These are phyloP conservation scores for Scheffersomyces stipitis DNA, from an alignment of 805 yeast genomes.

Conservation along the genomic window DNA sequence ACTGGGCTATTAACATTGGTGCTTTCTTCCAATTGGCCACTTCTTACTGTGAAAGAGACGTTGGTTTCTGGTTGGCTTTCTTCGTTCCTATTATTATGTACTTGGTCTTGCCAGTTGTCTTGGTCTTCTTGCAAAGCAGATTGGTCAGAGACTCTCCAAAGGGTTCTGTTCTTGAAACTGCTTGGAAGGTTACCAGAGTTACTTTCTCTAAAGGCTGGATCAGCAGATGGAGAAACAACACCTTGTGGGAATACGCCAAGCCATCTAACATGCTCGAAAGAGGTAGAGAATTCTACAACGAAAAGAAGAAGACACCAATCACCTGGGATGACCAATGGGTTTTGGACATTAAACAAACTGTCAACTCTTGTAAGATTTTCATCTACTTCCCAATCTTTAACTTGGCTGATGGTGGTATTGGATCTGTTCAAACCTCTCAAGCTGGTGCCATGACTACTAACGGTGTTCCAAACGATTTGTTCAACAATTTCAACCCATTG, in stretches of 20 bases:
- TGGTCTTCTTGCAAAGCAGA: slow-evolving; percentile 22
- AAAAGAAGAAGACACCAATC: slow-evolving; percentile 20
- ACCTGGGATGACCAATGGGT: slow-evolving; percentile 48
- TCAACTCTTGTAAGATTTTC: slow-evolving; percentile 47
- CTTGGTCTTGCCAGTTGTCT: slow-evolving; percentile 30
- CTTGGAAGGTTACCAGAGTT: slow-evolving; percentile 40
- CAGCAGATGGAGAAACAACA: slow-evolving; percentile 36
- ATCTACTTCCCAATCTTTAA: slow-evolving; percentile 38
- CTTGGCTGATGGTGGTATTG: slow-evolving; percentile 50
- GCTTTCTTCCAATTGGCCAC: slow-evolving; percentile 54
- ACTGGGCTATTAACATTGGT: slow-evolving; percentile 57
- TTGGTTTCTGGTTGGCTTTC: slow-evolving; percentile 57
- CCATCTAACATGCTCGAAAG: slow-evolving; percentile 45
- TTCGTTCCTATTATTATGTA: slow-evolving; percentile 42
- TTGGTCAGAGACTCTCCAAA: slow-evolving; percentile 34
- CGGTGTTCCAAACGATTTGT: slow-evolving; percentile 58
- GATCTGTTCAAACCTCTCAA: slow-evolving; percentile 49
- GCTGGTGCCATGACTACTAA: slow-evolving; percentile 53
- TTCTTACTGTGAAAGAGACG: slow-evolving; percentile 48
- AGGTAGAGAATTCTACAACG: slow-evolving; percentile 34
- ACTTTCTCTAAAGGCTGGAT: slow-evolving; percentile 45
- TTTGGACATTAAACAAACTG: slow-evolving; percentile 43
- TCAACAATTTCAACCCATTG: slow-evolving; percentile 54
- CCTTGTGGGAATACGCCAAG: slow-evolving; percentile 51
- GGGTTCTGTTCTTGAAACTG: slow-evolving; percentile 49